Evolutionary conservation across 805 yeast genomes (phyloP).

Genomic region (Yarrowia alimentaria): DNA sequence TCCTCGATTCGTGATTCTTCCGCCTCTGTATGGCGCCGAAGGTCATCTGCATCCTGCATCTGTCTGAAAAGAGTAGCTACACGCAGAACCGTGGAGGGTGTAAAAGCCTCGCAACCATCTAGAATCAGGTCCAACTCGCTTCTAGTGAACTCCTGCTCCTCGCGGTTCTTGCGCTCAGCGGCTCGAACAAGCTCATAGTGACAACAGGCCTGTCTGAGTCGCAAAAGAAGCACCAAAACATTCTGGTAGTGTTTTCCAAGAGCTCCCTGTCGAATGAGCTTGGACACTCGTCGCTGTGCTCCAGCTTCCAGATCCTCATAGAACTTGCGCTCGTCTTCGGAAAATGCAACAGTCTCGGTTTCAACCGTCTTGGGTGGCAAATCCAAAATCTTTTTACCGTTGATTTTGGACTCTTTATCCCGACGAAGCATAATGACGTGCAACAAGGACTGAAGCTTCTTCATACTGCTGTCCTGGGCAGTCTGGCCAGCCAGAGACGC

Average conservation of each 20-base stretch:
- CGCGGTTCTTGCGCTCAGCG: neutral
- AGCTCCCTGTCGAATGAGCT: conserved; percentile 35
- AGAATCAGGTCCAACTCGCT: conserved; percentile 3
- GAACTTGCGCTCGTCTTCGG: conserved; percentile 35
- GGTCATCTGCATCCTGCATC: conserved; percentile 26
- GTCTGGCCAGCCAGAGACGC: conserved; percentile 20
- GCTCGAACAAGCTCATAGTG: conserved; percentile 31
- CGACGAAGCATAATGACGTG: conserved; percentile 46
- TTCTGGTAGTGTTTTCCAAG: conserved; percentile 33
- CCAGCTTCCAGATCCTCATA: conserved; percentile 46
- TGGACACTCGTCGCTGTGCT: conserved; percentile 34
- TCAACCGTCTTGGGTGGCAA: conserved; percentile 35
- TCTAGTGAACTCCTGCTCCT: conserved; percentile 1
- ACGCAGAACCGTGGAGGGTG: conserved; percentile 18
- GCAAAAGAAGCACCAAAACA: conserved; percentile 39
- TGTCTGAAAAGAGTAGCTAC: conserved; percentile 11
- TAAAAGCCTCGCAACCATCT: conserved; percentile 10
- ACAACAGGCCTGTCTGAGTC: conserved; percentile 44
- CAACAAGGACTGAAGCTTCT: conserved; percentile 8
- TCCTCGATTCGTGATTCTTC: no score
- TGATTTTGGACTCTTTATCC: conserved; percentile 43
- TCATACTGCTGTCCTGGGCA: conserved; percentile 4
- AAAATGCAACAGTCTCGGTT: conserved; percentile 34
- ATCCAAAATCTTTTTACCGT: conserved; percentile 29
- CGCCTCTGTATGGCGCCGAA: conserved; percentile 3